phyloP scores from a whole-genome alignment of 495 filamentous ascomycete species.

The Glonium stellatum region DNA sequence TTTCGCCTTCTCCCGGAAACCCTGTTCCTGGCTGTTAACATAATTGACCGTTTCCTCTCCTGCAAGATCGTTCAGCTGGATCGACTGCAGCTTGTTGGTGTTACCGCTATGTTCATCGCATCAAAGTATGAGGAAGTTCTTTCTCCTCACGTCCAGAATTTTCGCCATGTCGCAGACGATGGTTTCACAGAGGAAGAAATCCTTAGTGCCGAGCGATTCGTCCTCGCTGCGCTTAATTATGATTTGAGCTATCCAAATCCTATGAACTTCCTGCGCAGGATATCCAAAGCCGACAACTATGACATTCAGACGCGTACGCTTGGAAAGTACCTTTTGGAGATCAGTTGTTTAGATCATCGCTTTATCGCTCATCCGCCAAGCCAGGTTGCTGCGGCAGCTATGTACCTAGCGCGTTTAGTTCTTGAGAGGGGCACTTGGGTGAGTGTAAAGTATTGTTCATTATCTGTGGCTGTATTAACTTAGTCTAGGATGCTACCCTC shows the following conservation, averaged over 20 bases:
- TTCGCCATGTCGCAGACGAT: constrained; percentile 92
- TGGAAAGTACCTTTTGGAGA: constrained; percentile 98
- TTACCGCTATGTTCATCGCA: constrained; percentile 98
- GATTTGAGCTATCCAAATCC: constrained; percentile 98
- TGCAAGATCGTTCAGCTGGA: constrained; percentile 89
- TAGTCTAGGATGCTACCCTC: constrained; percentile 70
- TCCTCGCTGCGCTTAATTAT: constrained; percentile 84
- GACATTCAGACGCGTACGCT: constrained; percentile 95
- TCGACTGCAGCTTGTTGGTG: constrained; percentile 89
- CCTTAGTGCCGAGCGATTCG: constrained; percentile 90
- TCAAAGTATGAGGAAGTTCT: constrained; percentile 98
- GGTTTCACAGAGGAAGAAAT: constrained; percentile 95
- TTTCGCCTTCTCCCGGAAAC: constrained; percentile 98
- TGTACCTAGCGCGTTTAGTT: constrained; percentile 89
- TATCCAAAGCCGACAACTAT: constrained; percentile 97
- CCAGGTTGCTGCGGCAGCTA: constrained; percentile 81
- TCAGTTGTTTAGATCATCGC: constrained; percentile 86
- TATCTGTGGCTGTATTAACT: constrained; percentile 20
- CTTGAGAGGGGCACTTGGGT: constrained; percentile 87
- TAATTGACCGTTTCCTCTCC: constrained; percentile 95
- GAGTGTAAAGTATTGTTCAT: constrained; percentile 36
- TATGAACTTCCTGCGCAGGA: constrained; percentile 97
- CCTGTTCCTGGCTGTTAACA: constrained; percentile 92
- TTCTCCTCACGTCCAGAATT: constrained; percentile 93
- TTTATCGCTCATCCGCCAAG: constrained; percentile 84